Base-by-base conservation (phyloP, 2,329 filamentous ascomycete genomes). In the Penicillium glabrum region DNA sequence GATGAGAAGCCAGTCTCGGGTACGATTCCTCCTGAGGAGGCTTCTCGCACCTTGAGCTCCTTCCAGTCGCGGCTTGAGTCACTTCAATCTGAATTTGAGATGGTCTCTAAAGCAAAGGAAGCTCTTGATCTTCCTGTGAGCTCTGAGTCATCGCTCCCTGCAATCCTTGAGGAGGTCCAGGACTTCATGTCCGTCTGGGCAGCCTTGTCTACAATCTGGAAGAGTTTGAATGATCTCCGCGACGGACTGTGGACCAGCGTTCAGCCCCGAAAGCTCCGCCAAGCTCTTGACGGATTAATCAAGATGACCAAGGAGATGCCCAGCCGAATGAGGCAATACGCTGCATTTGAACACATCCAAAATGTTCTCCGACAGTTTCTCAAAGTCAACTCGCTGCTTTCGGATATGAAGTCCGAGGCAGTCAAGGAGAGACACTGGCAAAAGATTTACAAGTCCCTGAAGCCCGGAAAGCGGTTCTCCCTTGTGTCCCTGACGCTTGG, bases 271-370 rank as follows among this genome's bases (percentile, higher is more conserved):
- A 99, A 98, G 77, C 86, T 99, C 57, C 87, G 95, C 37, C 86
- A 90, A 66, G 90, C 91, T 60, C 88, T 99, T 50, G 93, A 99
- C 69, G 88, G 89, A 47, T 83, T 98, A 52, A 91, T 98, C 73
- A 96, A 96, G 80, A 96, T 96, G 84, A 98, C 93, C 35, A 98
- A 96, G 78, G 93, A 98, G 61, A 98, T 99, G 95, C 95, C 96
- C 0, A 96, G 92, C 75, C 88, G 95, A 58, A 98, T 99, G 93
- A 88, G 96, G 59, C 96, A 99, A 71, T 99, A 99, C 74, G 93
- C 96, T 66, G 96, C 96, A n/a, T 99, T 99, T 72, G 96, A 99
- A 75, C 93, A 99, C 70, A 92, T 99, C 39, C 96, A 99, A 72
- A 91, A 86, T 61, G 90, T 96, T 29, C 84, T 99, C 41, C 89